phyloP scores from a whole-genome alignment of 305 asterid species.

The Plantago rigida region DNA sequence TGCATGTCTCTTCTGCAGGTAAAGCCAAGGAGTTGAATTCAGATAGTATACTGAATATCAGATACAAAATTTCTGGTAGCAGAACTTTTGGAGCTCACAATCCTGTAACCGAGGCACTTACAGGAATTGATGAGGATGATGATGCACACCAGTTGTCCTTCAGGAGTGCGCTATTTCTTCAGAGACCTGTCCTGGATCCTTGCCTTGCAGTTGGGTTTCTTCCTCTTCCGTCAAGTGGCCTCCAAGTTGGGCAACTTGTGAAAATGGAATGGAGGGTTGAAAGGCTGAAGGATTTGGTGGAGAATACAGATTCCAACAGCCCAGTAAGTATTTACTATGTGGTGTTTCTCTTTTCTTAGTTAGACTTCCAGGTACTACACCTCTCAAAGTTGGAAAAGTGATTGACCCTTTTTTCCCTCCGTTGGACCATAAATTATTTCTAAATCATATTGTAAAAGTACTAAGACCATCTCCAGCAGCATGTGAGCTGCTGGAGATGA shows the following conservation, averaged over 20 bases:
- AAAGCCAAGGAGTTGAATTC: slow-evolving; percentile 38
- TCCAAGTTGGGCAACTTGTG: slow-evolving; percentile 88
- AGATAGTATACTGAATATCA: slow-evolving; percentile 62
- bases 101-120: slow-evolving; percentile 46
- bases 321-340: slow-evolving; percentile 36
- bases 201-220: slow-evolving; percentile 96
- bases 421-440: not conserved
- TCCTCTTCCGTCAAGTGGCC: slow-evolving; percentile 79
- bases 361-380: slow-evolving; percentile 6
- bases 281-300: slow-evolving; percentile 58
- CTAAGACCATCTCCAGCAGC: no score
- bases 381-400: no score
- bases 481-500: no score
- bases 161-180: slow-evolving; percentile 64
- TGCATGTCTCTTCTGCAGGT: slow-evolving; percentile 37
- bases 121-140: slow-evolving; percentile 33
- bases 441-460: no score
- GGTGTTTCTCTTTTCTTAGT: slow-evolving; percentile 19
- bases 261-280: slow-evolving; percentile 95
- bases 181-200: slow-evolving; percentile 87
- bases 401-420: not conserved
- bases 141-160: slow-evolving; percentile 46
- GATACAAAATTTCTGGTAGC: slow-evolving; percentile 61
- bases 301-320: slow-evolving; percentile 37
- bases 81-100: slow-evolving; percentile 75